Base-by-base conservation (phyloP, 2,329 filamentous ascomycete species). In the Aspergillus fructus region DNA sequence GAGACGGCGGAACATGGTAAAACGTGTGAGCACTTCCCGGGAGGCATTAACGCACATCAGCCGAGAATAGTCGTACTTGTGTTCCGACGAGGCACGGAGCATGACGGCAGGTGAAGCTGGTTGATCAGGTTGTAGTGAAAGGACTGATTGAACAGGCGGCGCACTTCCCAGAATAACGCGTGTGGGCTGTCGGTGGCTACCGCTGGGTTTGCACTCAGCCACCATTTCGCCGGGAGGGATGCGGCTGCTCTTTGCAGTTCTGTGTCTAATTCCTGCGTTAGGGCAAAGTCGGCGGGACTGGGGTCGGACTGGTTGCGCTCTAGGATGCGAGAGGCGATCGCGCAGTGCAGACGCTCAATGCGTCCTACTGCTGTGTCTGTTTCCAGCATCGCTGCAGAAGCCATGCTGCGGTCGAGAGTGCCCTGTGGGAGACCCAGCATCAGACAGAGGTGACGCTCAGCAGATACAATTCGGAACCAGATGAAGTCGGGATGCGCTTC, bases 341-440 rank as follows among this genome's bases (percentile, higher is more conserved):
- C n/a, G 8, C 5, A 21, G 30, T 37, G 27, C 17, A 37, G 4
- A 12, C n/a, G 15, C 27, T 49, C 30, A 11, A 49, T 8, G 7
- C 46, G 6, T n/a, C 30, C 30, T 13, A 21, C 23, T 2, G n/a
- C 5, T 7, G 4, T 21, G n/a, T 49, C n/a, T 6, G 12, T 12
- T 12, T 5, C 12, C 6, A 27, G 17, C 15, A 23, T 11, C 12
- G 43, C 13, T 9, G 9, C 21, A 30, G 43, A 23, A 2, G 24
- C 43, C 19, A 46, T 27, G 19, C 43, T 33, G 3, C 27, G 43
- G 9, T 51, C 27, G 6, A 13, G 17, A 30, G 8, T 24, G 40
- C 27, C 27, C 33, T 51, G 40, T 21, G 54, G 47, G 4, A 56
- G 40, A 17, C 54, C 48, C 19, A 56, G 27, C n/a, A 56, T n/a